Evolutionary conservation across 352 stramenopile species (phyloP), one percentile per base, ranked within the genome.

Genomic region (Phytophthora vignae): DNA sequence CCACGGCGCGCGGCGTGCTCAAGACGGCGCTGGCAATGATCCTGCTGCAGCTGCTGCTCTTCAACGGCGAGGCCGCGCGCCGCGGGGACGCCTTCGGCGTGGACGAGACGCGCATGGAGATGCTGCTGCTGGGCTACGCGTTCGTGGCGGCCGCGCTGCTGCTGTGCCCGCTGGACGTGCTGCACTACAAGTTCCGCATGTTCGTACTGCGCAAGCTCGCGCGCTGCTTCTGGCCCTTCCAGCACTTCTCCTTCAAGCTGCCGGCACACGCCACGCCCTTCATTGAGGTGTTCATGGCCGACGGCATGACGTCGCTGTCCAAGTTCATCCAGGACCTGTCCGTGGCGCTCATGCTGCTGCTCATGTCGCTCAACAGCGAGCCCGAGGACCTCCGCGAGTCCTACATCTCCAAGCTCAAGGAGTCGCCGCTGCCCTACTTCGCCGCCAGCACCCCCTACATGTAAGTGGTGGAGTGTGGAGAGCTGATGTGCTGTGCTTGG

Each of bases 251-350:
- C 11, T 73, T 91, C 29, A 70, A 79, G 38, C 52, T 93, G 22
- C 82, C 83, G 33, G 60, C 77, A 5, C 72, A 85, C 50, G 65
- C 83, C 17, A 94, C 86, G 63, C 85, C 85, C 1, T 95, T 95
- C 49, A 71, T 91, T 52, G 86, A 95, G 48, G 88, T 95, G 10
- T 94, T 94, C 60, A 75, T 95, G 19, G 88, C 88, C 29, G 88
- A 94, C 60, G 88, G 84, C 11, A 78, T 95, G 68, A 95, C 88
- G 68, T 93, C 84, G 62, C 72, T 94, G 64, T 95, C 88, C 72
- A 95, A 95, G 79, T 92, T 93, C 52, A 85, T 93, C 44, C 84
- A 93, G 60, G 88, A 95, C 71, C 60, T 83, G 62, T 78, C 81
- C 0, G 79, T 93, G 12, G 87, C 84, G 55, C 63, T 88, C 53